phyloP scores from a whole-genome alignment of 2,329 filamentous ascomycete genomes.

The Orbilia javanica region DNA sequence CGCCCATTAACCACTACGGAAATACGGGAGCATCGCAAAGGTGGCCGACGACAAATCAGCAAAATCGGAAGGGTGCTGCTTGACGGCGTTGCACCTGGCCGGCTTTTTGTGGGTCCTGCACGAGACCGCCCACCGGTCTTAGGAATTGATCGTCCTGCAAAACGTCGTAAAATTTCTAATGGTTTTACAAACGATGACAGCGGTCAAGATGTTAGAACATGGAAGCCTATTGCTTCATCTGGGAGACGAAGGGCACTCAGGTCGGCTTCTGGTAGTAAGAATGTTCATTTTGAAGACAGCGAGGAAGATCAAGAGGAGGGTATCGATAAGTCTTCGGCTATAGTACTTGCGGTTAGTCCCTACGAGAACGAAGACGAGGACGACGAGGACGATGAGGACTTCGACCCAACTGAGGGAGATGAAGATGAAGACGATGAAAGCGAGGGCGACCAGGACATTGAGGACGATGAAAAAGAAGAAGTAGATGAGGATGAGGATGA shows the following conservation, averaged over 20 bases:
- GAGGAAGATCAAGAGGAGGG: constrained; percentile 6
- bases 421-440: constrained; percentile 24
- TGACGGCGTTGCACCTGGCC: constrained; percentile 61
- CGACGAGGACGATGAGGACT: constrained; percentile 32
- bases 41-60: constrained; percentile 61
- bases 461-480: constrained; percentile 20
- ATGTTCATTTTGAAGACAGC: constrained; percentile 38
- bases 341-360: constrained; percentile 25
- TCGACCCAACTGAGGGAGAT: constrained; percentile 54
- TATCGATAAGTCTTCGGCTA: constrained; percentile 12
- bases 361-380: constrained; percentile 32
- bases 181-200: not conserved
- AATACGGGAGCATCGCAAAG: constrained; percentile 58
- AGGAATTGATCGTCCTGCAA: constrained; percentile 36
- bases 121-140: constrained; percentile 59
- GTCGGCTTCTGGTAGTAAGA: constrained; percentile 29
- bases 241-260: constrained; percentile 9
- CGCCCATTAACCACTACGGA: constrained; percentile 60
- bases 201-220: constrained; percentile 12
- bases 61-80: constrained; percentile 60
- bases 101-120: constrained; percentile 59
- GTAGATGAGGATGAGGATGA: not conserved
- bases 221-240: constrained; percentile 15
- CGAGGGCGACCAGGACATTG: not conserved
- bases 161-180: constrained; percentile 34